These are phyloP conservation scores for Lodderomyces margitis DNA, from an alignment of 1,139 yeast genomes.

Conservation along the genomic window DNA sequence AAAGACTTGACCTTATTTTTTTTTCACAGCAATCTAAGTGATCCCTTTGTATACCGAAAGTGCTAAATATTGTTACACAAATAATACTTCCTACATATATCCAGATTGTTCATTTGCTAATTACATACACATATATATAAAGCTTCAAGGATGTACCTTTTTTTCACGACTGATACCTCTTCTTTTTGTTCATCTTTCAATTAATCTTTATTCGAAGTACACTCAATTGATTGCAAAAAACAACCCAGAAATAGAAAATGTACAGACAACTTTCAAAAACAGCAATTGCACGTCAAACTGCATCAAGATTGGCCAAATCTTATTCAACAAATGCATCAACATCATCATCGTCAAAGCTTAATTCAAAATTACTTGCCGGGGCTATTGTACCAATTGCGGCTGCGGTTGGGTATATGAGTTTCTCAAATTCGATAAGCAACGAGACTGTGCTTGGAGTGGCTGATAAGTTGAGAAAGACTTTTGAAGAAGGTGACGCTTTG, in stretches of 20 bases:
- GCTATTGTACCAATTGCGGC: constrained; percentile 11
- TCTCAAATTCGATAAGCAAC: constrained; percentile 7
- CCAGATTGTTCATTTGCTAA: not conserved
- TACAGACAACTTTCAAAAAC: constrained; percentile 15
- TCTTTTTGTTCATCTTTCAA: too few relatives aligned
- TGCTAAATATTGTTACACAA: not conserved
- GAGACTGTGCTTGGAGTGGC: constrained; percentile 7
- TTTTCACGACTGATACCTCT: too few relatives aligned
- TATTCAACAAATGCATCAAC: constrained; percentile 9
- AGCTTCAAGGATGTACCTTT: not conserved
- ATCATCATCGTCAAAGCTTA: not conserved
- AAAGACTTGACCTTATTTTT: not conserved
- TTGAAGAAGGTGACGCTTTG: constrained; percentile 9
- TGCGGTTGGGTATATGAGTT: constrained; percentile 10
- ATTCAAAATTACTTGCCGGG: constrained; percentile 9
- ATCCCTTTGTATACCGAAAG: not conserved
- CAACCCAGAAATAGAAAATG: constrained; percentile 6
- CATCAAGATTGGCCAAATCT: constrained; percentile 9
- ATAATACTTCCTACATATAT: not conserved
- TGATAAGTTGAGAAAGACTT: constrained; percentile 9
- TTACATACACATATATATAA: too few relatives aligned
- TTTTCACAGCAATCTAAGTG: constrained; percentile 7
- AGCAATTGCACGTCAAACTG: constrained; percentile 11
- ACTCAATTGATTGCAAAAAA: too few relatives aligned
- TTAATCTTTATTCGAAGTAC: too few relatives aligned